These are phyloP conservation scores for Chlorella sp. DNA, from an alignment of 139 green algal species.

Conservation along the genomic window DNA sequence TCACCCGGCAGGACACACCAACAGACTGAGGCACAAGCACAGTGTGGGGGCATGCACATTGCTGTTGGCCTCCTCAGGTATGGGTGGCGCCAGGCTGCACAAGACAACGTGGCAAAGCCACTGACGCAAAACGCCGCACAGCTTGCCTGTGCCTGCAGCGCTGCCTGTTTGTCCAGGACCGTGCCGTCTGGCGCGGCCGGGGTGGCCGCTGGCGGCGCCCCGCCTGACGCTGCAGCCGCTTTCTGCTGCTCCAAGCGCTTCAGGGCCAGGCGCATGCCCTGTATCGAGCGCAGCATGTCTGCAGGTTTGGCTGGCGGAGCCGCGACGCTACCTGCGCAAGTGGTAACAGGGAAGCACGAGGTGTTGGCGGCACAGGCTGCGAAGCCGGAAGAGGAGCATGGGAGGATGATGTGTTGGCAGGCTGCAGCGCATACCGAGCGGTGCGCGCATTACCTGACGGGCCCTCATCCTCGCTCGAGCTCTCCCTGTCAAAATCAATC, in stretches of 20 bases:
- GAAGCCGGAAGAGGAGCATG: too few species aligned
- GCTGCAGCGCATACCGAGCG: not conserved
- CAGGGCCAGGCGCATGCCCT: constrained; percentile 14
- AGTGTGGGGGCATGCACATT: too few species aligned
- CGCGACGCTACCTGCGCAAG: too few species aligned
- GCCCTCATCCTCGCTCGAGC: not conserved
- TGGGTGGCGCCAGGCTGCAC: too few species aligned
- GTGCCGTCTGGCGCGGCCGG: not conserved
- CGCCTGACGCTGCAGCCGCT: not conserved
- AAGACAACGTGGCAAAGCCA: not conserved
- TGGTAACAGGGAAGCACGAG: too few species aligned
- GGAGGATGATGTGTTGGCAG: too few species aligned
- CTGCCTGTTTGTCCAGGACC: not conserved
- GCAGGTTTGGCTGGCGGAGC: not conserved
- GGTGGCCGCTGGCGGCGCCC: not conserved
- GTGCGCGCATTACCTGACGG: not conserved
- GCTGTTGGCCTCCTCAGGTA: too few species aligned
- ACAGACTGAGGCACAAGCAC: too few species aligned
- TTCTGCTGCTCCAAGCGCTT: constrained; percentile 27
- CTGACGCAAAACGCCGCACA: not conserved
- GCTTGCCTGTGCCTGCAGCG: not conserved
- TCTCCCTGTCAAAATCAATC: constrained; percentile 30
- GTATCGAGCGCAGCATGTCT: constrained; percentile 26
- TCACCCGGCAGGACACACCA: too few species aligned
- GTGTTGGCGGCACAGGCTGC: too few species aligned